Conservation (phyloP, 2,329 filamentous ascomycete genomes). For the Fusarium sp. region DNA sequence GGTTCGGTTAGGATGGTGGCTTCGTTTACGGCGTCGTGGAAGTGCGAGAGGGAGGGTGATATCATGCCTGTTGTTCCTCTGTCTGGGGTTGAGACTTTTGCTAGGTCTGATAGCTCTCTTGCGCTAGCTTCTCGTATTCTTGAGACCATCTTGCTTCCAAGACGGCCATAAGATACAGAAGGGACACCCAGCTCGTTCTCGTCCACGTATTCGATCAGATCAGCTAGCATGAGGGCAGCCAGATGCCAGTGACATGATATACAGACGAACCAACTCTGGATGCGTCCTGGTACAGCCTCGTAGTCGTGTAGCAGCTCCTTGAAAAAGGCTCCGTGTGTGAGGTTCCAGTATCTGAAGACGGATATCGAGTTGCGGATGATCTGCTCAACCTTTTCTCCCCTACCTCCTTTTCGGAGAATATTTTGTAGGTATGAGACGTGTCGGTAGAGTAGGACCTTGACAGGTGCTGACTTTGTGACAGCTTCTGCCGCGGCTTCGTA, state of each 20-base stretch:
- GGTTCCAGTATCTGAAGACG: slow-evolving; percentile 63
- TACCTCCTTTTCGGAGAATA: slow-evolving; percentile 52
- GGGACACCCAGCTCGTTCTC: slow-evolving; percentile 42
- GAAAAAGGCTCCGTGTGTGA: slow-evolving; percentile 60
- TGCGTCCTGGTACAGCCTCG: slow-evolving; percentile 56
- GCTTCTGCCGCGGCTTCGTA: slow-evolving; percentile 58
- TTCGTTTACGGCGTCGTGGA: slow-evolving; percentile 62
- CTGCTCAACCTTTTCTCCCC: slow-evolving; percentile 54
- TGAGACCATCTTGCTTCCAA: slow-evolving; percentile 46
- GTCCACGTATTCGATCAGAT: slow-evolving; percentile 60
- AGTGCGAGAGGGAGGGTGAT: slow-evolving; percentile 48
- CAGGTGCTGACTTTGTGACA: slow-evolving; percentile 61
- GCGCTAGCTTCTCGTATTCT: slow-evolving; percentile 55
- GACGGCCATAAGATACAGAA: slow-evolving; percentile 36
- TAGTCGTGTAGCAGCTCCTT: slow-evolving; percentile 59
- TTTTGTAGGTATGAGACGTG: slow-evolving; percentile 61
- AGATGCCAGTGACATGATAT: slow-evolving; percentile 66
- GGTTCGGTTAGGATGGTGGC: slow-evolving; percentile 65
- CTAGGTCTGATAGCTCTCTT: slow-evolving; percentile 56
- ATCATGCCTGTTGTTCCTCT: slow-evolving; percentile 16
- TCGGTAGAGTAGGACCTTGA: slow-evolving; percentile 65
- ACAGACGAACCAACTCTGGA: slow-evolving; percentile 67
- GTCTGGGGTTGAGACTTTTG: slow-evolving; percentile 53
- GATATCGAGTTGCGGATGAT: slow-evolving; percentile 56
- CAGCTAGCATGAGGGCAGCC: slow-evolving; percentile 61